Evolutionary conservation across 352 stramenopile species (phyloP), one percentile per base, ranked within the genome.

Genomic region (Globisporangium rhizosaccharum): DNA sequence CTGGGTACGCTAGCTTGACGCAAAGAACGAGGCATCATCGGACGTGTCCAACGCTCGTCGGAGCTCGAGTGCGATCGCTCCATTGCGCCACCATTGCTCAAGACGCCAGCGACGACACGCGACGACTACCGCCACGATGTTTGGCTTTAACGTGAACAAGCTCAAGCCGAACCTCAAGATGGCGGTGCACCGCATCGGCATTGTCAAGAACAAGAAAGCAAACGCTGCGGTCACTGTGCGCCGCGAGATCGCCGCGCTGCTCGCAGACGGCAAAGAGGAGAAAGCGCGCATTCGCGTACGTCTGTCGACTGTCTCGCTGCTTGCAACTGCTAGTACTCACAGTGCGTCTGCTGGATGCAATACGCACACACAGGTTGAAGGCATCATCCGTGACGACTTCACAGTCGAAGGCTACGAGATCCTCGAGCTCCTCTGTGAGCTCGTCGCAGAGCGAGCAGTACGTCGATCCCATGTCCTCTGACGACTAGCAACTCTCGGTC

Each of bases 361-460:
- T 17, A 12, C 15, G 12, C 48, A 51, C 20, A 26, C 45, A 15
- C 59, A 94, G 85, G 85, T 95, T 39, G 85, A 95, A 73, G 83
- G 85, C 11, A 91, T 99, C 26, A 98, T 99, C 67, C 86, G 92
- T 14, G 93, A 98, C 48, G 96, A 99, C 66, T 96, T 97, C 63
- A 95, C 91, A 14, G 87, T 98, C 33, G 94, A 99, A 73, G 95
- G 92, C 6, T 98, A 98, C 68, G 94, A 98, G 67, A 97, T 98
- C 63, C 68, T 99, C 30, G 85, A 94, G 63, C 71, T 99, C 15
- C 71, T 97, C 50, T 98, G 94, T 63, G 92, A 98, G 57, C 68
- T 99, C 3, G 57, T 99, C 15, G 81, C 79, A 18, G 94, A 98
- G 70, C 83, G 96, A 53, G 90, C 94, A 62, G 82, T 92, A 58